Evolutionary conservation across 2,329 filamentous ascomycete species (phyloP), one percentile per base, ranked within the genome.

Genomic region (Bipolaris sorokiniana): DNA sequence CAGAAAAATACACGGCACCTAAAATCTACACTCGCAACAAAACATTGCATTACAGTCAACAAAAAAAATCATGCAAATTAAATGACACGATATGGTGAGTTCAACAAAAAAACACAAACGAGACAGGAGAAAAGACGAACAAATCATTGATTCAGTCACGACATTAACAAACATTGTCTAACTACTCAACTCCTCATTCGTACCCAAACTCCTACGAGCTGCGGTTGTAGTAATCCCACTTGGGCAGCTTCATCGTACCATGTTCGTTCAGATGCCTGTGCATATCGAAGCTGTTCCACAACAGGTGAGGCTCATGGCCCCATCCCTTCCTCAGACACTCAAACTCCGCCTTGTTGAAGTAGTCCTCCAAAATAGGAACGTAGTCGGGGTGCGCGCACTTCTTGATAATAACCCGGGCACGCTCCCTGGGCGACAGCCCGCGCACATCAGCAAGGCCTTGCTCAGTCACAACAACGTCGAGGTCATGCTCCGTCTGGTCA

Each of bases 401-500:
- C 63, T 90, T 84, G 76, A 96, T 94, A 72, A 96, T 96, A 64
- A 93, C 89, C 46, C 90, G 83, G 10, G 92, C 91, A 44, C 92
- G 83, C 82, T 96, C 91, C 51, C 88, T 84, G 0, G 92, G 92
- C 63, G 86, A 88, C 64, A 96, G 81, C 49, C 92, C 92, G 40
- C 91, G 86, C 1, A 96, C 92, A 71, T 96, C 92, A 26, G 92
- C 92, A 22, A 96, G 85, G 56, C 92, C 92, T 75, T 86, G 84
- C 72, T 88, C 85, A 0, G 85, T 87, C n/a, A 96, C 92, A 44
- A 96, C 79, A n/a, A 96, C 88, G 68, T 96, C 92, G 37, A 96
- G 84, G 74, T 96, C 92, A 77, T 96, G 92, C 80, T 96, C 92
- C 0, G 92, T 96, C 83, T 96, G 92, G 78, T 96, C 92, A 65